Base-by-base conservation (phyloP, 495 filamentous ascomycete genomes). In the Venustampulla echinocandica region DNA sequence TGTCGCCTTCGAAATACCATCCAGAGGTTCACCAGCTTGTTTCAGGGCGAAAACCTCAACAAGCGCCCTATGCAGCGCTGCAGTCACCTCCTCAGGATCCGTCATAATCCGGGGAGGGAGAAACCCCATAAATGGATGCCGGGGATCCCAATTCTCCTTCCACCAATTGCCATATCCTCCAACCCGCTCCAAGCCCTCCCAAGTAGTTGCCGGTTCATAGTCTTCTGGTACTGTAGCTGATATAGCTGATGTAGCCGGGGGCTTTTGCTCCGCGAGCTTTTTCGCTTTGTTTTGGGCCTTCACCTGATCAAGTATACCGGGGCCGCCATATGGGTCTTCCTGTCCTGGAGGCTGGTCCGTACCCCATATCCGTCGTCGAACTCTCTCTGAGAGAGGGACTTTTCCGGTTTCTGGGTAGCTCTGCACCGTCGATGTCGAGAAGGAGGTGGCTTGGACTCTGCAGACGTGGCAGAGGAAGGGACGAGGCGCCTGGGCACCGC, bases 131-230 rank as follows among this genome's bases (percentile, higher is more conserved):
- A 69, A 73, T 1, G 56, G 58, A 13, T 47, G 19, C 22, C 57
- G 56, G 59, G 69, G 72, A 50, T 78, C 67, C 32, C 58, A 57
- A 23, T 57, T 57, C 15, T 64, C 34, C 61, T 13, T 57, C 30
- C 13, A 61, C 41, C 56, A 54, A 14, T 61, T 47, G 3, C 59
- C 64, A 37, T 58, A 54, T 22, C 68, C 70, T 47, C 73, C 84
- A 15, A 88, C 67, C 23, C 62, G 62, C 43, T 76, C 64, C 42
- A 90, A 63, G 0, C 70, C 78, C 7, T 77, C 67, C 60, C 70
- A 77, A 5, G 64, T 71, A 24, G 65, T 62, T 41, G 85, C 82
- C 20, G 74, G 74, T 38, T 62, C 55, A 58, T 89, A 89, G 3
- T 21, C 23, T 58, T 10, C 22, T 4, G 17, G 27, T 20, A 44